phyloP scores from a whole-genome alignment of 495 filamentous ascomycete species.

The Talaromyces stipitatus region DNA sequence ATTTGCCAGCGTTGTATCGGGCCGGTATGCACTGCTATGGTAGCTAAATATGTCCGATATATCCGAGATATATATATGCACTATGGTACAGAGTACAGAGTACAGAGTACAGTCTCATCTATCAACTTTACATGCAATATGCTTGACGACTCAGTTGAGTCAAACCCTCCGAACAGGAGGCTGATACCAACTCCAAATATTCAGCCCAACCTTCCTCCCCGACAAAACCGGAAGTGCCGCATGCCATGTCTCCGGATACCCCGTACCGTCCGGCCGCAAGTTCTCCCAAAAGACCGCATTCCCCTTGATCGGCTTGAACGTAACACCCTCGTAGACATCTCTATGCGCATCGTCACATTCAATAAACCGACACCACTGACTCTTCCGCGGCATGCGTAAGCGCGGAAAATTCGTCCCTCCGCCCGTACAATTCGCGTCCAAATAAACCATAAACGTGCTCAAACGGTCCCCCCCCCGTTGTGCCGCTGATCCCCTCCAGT shows the following conservation, averaged over 20 bases:
- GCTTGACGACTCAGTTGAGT: background rate
- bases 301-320: constrained; percentile 45
- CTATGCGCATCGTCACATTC: constrained; percentile 55
- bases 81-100: no score
- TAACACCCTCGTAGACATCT: constrained; percentile 7
- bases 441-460: constrained; percentile 58
- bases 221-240: constrained; percentile 59
- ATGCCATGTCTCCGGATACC: constrained; percentile 62
- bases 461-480: constrained; percentile 35
- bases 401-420: constrained; percentile 57
- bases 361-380: constrained; percentile 50
- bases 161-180: background rate
- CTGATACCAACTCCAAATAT: constrained; percentile 54
- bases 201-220: constrained; percentile 72
- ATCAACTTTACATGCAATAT: background rate
- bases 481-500: constrained; percentile 41
- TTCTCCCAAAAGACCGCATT: constrained; percentile 80
- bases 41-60: no score
- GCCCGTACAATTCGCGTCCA: constrained; percentile 49
- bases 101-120: background rate
- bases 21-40: no score
- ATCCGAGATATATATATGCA: no score
- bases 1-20: background rate
- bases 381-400: constrained; percentile 29
- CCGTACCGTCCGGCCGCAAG: constrained; percentile 51